Evolutionary conservation across 805 yeast genomes (phyloP), one percentile per base, ranked within the genome.

Genomic region (Hanseniaspora meyeri): DNA sequence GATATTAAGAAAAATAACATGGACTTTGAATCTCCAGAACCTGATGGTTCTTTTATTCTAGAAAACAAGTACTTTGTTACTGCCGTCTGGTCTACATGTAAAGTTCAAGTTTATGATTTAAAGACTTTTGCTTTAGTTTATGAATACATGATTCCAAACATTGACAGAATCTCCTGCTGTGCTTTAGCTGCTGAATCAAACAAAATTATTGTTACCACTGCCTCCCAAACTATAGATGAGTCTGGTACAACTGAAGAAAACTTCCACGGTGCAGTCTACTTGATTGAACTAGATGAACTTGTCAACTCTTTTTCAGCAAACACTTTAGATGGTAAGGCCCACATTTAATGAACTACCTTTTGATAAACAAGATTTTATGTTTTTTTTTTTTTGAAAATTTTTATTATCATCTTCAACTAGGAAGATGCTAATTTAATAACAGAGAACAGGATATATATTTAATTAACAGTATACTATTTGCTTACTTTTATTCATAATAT

Each of bases 1-100:
- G 59, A 69, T 80, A 67, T 63, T 58, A 69, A 48, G 36, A 38
- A 57, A 14, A 60, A 62, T 39, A 54, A 61, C 32, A 55, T 38
- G 6, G 61, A 61, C 0, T 60, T 62, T 52, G 67, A 63, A 19
- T 64, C 69, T 5, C 78, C 82, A 9, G 93, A 81, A 61, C 96
- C 96, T 0, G 97, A 89, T 67, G 97, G 97, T 20, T 74, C 85
- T 60, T 72, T 82, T 29, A 69, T 85, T 60, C 79, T 85, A 43
- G 60, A 68, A 2, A 67, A 73, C 37, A 82, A 80, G 9, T 73
- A 77, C 53, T 64, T 89, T 42, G 85, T 77, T 69, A 72, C 81
- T 5, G 85, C 95, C 0, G 78, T 85, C 12, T 88, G 83, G 79
- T 75, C 81, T 31, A 75, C 84, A 1, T 66, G 72, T 43, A 65